Evolutionary conservation across 805 yeast genomes (phyloP), one percentile per base, ranked within the genome.

Genomic region (Teunomyces panamensis): DNA sequence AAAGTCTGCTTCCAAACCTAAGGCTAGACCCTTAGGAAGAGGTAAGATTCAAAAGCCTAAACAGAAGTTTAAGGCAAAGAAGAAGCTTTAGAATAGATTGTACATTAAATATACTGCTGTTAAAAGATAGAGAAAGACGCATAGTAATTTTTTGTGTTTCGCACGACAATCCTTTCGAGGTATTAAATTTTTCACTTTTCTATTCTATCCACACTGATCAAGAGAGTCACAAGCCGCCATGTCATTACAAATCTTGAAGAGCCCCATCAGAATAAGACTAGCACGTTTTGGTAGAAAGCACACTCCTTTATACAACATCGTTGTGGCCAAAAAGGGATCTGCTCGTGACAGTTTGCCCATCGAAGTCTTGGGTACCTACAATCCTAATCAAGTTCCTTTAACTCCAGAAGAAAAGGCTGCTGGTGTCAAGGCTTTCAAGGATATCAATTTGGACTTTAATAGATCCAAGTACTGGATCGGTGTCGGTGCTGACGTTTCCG

Each of bases 381-480:
- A 89, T 60, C 97, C 99, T 30, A 73, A 79, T 20, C 87, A 97
- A 3, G 75, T 77, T 44, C 87, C 92, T 28, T 65, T 84, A 47
- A 75, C 85, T 0, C 80, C 83, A 17, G 79, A 74, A 51, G 89
- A 87, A 59, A 71, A 70, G 54, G 80, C 76, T 34, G 64, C 63
- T 16, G 87, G 86, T 9, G 70, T 72, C 34, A 69, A 77, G 51
- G 87, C 91, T 9, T 75, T 78, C 43, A 92, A 94, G 64, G 90
- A 90, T 56, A 80, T 92, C 35, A 79, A 84, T 55, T 71, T 94
- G 32, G 98, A 94, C 63, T 90, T 94, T 62, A 82, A 83, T 54
- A 81, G 97, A 58, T 82, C 96, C 4, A 89, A 89, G 65, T 94
- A 94, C 68, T 94, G 99, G 99, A 72, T 94, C 30, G 96, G 97